Evolutionary conservation across 2,329 filamentous ascomycete genomes (phyloP), one percentile per base, ranked within the genome.

Genomic region (Diplocarpon rosae): DNA sequence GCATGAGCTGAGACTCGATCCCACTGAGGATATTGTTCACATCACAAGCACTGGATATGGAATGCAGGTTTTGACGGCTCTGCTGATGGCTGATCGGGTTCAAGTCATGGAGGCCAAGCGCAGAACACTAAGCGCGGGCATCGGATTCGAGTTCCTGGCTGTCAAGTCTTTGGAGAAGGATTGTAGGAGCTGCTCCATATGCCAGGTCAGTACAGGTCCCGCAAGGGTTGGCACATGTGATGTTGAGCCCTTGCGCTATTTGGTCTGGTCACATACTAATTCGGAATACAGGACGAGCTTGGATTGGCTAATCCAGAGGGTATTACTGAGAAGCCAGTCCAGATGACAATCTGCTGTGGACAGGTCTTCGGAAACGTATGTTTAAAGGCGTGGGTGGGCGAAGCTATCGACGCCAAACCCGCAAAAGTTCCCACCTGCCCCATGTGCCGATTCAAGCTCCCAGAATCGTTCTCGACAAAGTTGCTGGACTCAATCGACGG

Each of bases 41-140:
- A 56, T 57, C 29, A 33, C 30, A 10, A 54, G 42, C 39, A 56
- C 52, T 6, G 53, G 46, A 2, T 52, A 52, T 37, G 54, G 53
- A 8, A 39, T 37, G 1, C 54, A 56, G 38, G 30, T 59, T 15
- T 31, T 59, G 11, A 29, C 57, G 13, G 52, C 49, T 12, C 35
- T 56, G 1, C 37, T 59, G 36, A 51, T 59, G 50, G 47, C 47
- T 2, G 55, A 58, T 44, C 51, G 56, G 4, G 24, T 56, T 13
- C 37, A 48, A 6, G 45, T 53, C 12, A 38, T 54, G 2, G 41
- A 51, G 8, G 17, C 20, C 3, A 15, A 45, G 12, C 44, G 49
- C 12, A n/a, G 36, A 10, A 12, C 35, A 5, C 14, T 45, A 16
- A 29, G 47, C 8, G 14, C 42, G 10, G 12, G 37, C 3, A 43